Evolutionary conservation across 139 green algal species (phyloP).

Genomic region (Chlorella sp.): DNA sequence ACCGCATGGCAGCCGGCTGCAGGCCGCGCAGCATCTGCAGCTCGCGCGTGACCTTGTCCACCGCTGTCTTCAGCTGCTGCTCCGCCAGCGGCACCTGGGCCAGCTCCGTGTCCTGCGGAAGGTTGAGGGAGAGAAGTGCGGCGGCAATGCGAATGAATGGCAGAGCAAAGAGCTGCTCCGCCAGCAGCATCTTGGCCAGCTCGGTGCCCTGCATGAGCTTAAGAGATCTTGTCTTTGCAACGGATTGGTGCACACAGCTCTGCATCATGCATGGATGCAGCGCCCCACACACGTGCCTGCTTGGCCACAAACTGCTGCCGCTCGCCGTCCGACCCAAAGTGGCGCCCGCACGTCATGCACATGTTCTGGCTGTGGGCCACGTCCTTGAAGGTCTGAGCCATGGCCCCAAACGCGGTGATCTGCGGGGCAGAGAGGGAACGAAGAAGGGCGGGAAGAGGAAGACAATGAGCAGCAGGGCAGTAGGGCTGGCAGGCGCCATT

Average conservation of each 20-base stretch:
- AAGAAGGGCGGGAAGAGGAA: no score
- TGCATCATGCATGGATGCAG: no score
- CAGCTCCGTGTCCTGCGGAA: slow-evolving; percentile 6
- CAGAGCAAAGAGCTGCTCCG: no score
- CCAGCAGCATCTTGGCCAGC: background rate
- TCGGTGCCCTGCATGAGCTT: background rate
- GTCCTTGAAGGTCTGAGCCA: background rate
- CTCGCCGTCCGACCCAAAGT: slow-evolving; percentile 40
- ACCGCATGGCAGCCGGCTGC: slow-evolving; percentile 18
- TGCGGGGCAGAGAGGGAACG: background rate
- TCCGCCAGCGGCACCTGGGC: background rate
- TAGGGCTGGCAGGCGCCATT: no score
- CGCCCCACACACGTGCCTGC: no score
- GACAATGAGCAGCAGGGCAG: no score
- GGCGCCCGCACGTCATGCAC: slow-evolving; percentile 55
- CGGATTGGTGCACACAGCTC: no score
- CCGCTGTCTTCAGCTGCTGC: background rate
- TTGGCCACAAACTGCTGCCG: slow-evolving; percentile 40
- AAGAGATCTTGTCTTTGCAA: no score
- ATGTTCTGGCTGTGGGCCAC: slow-evolving; percentile 19
- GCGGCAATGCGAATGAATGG: no score
- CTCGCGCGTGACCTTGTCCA: background rate
- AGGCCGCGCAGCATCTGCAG: slow-evolving; percentile 13
- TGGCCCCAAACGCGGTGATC: background rate
- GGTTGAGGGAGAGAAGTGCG: no score